Percentiles rank a stretch among this genome's conserved stretches.
Evolutionary conservation across 1,284 basidiomycete genomes (phyloP).

Genomic region (Trichosporon faecale): DNA sequence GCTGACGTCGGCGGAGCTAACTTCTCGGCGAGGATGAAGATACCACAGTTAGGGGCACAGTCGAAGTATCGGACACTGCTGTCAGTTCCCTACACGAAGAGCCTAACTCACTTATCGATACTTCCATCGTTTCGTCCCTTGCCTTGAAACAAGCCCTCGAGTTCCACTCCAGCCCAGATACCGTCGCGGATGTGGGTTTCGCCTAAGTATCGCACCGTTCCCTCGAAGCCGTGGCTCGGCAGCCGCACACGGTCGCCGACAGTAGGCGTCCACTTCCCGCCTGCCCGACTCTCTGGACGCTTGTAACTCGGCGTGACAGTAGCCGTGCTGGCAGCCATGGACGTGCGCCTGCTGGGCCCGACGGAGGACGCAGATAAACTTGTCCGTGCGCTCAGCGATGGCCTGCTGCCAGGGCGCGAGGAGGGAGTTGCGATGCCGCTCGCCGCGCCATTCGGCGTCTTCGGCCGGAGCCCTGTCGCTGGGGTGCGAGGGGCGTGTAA

Average conservation of each 20-base stretch:
- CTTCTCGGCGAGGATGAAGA: conserved; percentile 81
- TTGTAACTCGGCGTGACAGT: conserved; percentile 37
- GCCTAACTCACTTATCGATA: conserved; percentile 70
- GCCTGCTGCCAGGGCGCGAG: conserved; percentile 33
- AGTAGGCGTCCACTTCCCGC: conserved; percentile 36
- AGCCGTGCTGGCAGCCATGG: conserved; percentile 35
- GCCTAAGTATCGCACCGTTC: conserved; percentile 71
- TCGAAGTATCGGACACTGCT: conserved; percentile 77
- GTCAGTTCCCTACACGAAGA: conserved; percentile 5
- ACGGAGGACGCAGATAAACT: conserved; percentile 33
- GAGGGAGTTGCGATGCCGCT: conserved; percentile 34
- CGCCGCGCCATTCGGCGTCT: conserved; percentile 32
- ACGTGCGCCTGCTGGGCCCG: conserved; percentile 36
- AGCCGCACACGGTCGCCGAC: conserved; percentile 78
- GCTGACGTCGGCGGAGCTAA: conserved; percentile 65
- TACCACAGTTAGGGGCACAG: conserved; percentile 80
- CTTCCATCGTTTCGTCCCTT: conserved; percentile 94
- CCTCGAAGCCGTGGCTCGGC: conserved; percentile 75
- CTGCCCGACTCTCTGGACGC: conserved; percentile 41
- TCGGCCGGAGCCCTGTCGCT: conserved; percentile 24
- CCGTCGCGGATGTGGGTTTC: conserved; percentile 81
- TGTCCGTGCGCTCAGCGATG: conserved; percentile 32
- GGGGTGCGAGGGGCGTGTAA: conserved; percentile 38
- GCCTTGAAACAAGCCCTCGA: conserved; percentile 78
- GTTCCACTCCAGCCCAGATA: conserved; percentile 84